Percentiles rank a stretch among this genome's conserved stretches.
phyloP scores from a whole-genome alignment of 2,329 filamentous ascomycete species.

The Paecilomyces sp. region DNA sequence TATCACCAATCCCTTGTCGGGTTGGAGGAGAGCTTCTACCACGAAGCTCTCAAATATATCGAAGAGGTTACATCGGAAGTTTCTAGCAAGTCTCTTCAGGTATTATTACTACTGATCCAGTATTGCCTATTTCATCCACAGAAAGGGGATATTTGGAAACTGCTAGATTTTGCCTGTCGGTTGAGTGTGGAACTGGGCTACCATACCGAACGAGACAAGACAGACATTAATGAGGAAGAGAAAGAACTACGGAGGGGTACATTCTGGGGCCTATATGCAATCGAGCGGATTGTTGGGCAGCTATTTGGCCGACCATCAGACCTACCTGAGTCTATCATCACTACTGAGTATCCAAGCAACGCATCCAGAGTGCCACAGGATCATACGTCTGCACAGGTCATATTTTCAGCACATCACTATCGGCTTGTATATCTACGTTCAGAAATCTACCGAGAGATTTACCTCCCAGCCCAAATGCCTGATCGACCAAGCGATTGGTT shows the following conservation, averaged over 20 bases:
- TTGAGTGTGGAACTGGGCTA: slow-evolving; percentile 26
- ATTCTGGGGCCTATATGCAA: slow-evolving; percentile 31
- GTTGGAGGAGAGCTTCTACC: slow-evolving; percentile 15
- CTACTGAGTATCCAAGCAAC: slow-evolving; percentile 24
- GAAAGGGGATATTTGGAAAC: slow-evolving; percentile 20
- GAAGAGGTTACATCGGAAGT: slow-evolving; percentile 22
- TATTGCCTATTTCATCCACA: slow-evolving; percentile 18
- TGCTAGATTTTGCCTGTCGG: slow-evolving; percentile 20
- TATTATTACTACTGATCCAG: slow-evolving; percentile 17
- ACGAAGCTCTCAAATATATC: slow-evolving; percentile 18
- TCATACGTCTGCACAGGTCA: slow-evolving; percentile 13
- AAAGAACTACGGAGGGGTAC: slow-evolving; percentile 16
- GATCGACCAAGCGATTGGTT: slow-evolving; percentile 18
- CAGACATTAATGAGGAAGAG: slow-evolving; percentile 15
- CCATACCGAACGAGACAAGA: slow-evolving; percentile 22
- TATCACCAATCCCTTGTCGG: slow-evolving; percentile 10
- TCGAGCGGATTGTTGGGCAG: slow-evolving; percentile 29
- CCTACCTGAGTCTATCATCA: slow-evolving; percentile 30
- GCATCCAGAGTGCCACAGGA: slow-evolving; percentile 8
- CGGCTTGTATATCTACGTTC: slow-evolving; percentile 29
- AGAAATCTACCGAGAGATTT: slow-evolving; percentile 25
- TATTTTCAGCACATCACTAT: slow-evolving; percentile 26
- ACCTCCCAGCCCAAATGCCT: slow-evolving; percentile 18
- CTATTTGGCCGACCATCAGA: slow-evolving; percentile 30
- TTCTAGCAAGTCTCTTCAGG: slow-evolving; percentile 15